Base-by-base conservation (phyloP, 176 grass and related monocot genomes). In the Musa troglodytarum region DNA sequence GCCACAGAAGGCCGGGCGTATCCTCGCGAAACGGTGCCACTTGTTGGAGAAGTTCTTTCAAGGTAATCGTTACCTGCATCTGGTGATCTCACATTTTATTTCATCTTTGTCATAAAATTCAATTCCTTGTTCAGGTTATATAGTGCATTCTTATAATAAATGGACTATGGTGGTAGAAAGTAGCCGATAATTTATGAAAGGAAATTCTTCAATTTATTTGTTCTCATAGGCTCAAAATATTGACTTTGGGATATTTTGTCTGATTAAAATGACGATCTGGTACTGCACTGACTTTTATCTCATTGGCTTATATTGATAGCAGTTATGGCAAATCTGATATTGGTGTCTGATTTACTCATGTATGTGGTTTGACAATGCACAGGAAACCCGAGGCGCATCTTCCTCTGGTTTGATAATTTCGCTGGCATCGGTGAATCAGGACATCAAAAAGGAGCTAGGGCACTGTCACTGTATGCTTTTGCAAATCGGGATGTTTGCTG, bases 361-460 rank as follows among this genome's bases (percentile, higher is more conserved):
- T 2, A 23, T 72, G 56, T 49, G 22, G 11, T 75, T 56, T 83
- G 76, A 49, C 77, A 20, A 57, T 74, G 54, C 50, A 54, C 82
- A 97, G 89, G 93, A 79, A 93, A 88, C 50, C 71, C 54, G 0
- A 87, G 80, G 43, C 81, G 84, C 62, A 87, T 85, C 74, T 68
- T 97, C 72, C 87, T 87, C 25, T 97, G 89, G 93, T 93, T 97
- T 88, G 80, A 84, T 65, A 85, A 93, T 80, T 97, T 97, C 9
- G 69, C 93, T 75, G 68, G 83, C 75, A 74, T 81, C 74, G 81
- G 88, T 29, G 88, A 93, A 78, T 97, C 78, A 1, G 83, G 80
- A 17, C 94, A 97, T 81, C 90, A 81, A 80, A 90, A 83, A 20
- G 94, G 94, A 49, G 85, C 87, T n/a, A 86, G 88, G 79, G 90